Conservation (phyloP, 2,329 filamentous ascomycete genomes). For the Xylaria sp. region DNA sequence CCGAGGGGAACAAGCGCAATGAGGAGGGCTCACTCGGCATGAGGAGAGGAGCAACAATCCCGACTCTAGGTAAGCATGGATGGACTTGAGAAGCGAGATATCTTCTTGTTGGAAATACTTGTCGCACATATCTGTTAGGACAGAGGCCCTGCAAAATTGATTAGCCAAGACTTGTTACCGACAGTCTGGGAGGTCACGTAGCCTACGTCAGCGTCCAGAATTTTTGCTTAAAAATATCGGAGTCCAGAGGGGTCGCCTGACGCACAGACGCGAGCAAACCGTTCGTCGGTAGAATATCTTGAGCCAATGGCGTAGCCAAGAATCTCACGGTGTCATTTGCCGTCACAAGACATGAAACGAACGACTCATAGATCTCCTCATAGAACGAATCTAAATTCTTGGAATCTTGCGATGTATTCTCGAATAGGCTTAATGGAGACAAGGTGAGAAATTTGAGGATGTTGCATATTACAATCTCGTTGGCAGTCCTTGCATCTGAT, state of each 20-base stretch:
- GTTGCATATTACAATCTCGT: constrained; percentile 58
- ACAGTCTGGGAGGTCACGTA: constrained; percentile 25
- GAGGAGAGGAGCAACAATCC: constrained; percentile 63
- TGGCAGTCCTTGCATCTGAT: constrained; percentile 51
- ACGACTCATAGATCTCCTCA: constrained; percentile 60
- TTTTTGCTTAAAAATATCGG: constrained; percentile 53
- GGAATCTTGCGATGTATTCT: constrained; percentile 51
- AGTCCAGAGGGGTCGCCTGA: constrained; percentile 51
- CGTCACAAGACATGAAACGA: constrained; percentile 65
- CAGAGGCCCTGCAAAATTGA: constrained; percentile 51
- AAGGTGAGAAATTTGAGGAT: constrained; percentile 68
- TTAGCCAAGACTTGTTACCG: constrained; percentile 35
- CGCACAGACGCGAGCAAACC: constrained; percentile 51
- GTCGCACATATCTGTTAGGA: constrained; percentile 62
- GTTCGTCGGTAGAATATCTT: constrained; percentile 57
- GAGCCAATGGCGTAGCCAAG: constrained; percentile 59
- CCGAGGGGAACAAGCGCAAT: neutral
- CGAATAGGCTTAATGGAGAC: constrained; percentile 61
- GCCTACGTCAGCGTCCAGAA: constrained; percentile 65
- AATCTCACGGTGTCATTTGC: constrained; percentile 60
- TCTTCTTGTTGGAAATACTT: constrained; percentile 56
- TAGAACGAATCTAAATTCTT: constrained; percentile 53
- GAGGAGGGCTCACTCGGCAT: constrained; percentile 53
- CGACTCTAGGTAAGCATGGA: constrained; percentile 67
- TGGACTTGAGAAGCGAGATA: constrained; percentile 56